Percentiles rank a stretch among this genome's conserved stretches.
Conservation (phyloP, 495 filamentous ascomycete genomes). For the Hypoxylon subgilvum region DNA sequence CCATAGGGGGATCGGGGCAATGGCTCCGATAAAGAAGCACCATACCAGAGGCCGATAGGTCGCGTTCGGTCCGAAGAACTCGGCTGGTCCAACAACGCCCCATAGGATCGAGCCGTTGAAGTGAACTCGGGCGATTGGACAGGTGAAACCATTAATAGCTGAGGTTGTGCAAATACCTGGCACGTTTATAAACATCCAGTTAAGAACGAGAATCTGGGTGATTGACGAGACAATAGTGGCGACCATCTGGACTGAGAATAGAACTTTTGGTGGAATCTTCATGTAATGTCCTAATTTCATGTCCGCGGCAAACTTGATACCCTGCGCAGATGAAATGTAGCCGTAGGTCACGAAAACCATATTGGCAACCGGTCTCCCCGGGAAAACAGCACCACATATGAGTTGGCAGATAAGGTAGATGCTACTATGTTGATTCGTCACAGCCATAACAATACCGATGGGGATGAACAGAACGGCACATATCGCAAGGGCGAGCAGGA, state of each 20-base stretch:
- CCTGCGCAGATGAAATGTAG: slow-evolving; percentile 80
- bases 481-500: slow-evolving; percentile 75
- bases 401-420: slow-evolving; percentile 85
- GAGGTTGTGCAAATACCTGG: slow-evolving; percentile 75
- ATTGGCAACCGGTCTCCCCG: slow-evolving; percentile 81
- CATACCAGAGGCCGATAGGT: slow-evolving; percentile 74
- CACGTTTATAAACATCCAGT: slow-evolving; percentile 87
- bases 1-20: slow-evolving; percentile 73
- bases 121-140: slow-evolving; percentile 84
- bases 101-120: slow-evolving; percentile 90
- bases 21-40: slow-evolving; percentile 76
- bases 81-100: slow-evolving; percentile 80
- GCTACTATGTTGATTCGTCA: slow-evolving; percentile 80
- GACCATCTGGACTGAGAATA: slow-evolving; percentile 81
- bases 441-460: slow-evolving; percentile 84
- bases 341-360: slow-evolving; percentile 91
- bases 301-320: slow-evolving; percentile 84
- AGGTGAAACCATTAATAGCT: slow-evolving; percentile 84
- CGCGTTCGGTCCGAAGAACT: slow-evolving; percentile 76
- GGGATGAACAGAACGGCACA: slow-evolving; percentile 76
- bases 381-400: slow-evolving; percentile 77
- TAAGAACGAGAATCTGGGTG: slow-evolving; percentile 81
- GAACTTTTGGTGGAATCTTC: slow-evolving; percentile 84
- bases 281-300: slow-evolving; percentile 91
- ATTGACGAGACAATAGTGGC: slow-evolving; percentile 79